These are phyloP conservation scores for Iberis pinnata DNA, from an alignment of 345 rosid species.

Conservation along the genomic window DNA sequence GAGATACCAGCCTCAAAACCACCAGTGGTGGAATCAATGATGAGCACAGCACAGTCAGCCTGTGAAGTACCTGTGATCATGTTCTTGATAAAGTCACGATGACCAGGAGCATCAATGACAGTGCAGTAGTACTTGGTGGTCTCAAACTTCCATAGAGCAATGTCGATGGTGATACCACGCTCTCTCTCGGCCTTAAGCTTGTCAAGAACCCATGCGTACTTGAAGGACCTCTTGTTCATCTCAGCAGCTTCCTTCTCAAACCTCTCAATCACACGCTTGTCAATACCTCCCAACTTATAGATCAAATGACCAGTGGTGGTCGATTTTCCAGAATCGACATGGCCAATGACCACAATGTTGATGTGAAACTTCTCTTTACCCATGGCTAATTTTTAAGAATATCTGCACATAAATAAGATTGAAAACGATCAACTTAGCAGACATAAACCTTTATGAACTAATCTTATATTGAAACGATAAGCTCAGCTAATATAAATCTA, in stretches of 20 bases:
- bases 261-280: constrained; percentile 84
- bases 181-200: constrained; percentile 81
- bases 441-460: no score
- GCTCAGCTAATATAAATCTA: no score
- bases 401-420: not conserved
- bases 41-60: constrained; percentile 71
- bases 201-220: constrained; percentile 79
- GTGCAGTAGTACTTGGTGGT: constrained; percentile 77
- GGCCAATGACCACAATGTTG: constrained; percentile 77
- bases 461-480: no score
- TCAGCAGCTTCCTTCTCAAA: constrained; percentile 86
- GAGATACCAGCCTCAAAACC: constrained; percentile 82
- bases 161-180: constrained; percentile 77
- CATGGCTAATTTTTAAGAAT: constrained; percentile 27
- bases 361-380: constrained; percentile 75
- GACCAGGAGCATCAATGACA: constrained; percentile 75
- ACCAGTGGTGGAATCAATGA: constrained; percentile 73
- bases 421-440: not conserved
- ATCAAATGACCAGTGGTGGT: constrained; percentile 76
- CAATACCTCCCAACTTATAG: constrained; percentile 80
- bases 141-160: constrained; percentile 73
- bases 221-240: constrained; percentile 84
- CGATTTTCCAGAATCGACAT: constrained; percentile 72
- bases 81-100: constrained; percentile 71
- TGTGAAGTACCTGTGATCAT: constrained; percentile 80